These are phyloP conservation scores for Aspergillus coremiiformis DNA, from an alignment of 495 filamentous ascomycete species.

Conservation along the genomic window DNA sequence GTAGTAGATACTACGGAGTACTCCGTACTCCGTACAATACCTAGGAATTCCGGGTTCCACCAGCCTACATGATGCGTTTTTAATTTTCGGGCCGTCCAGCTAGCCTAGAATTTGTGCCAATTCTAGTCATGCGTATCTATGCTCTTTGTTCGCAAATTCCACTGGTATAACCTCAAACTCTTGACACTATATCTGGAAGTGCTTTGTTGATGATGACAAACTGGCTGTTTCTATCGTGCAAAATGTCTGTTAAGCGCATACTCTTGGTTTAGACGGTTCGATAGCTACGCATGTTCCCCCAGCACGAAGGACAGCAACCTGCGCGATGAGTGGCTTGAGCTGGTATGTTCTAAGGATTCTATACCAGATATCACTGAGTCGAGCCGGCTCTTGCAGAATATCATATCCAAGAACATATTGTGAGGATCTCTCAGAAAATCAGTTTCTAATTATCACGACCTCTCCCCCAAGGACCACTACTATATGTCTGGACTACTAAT, in stretches of 20 bases:
- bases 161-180: background rate
- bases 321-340: background rate
- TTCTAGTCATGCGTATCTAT: background rate
- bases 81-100: background rate
- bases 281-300: slow-evolving; percentile 3
- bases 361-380: background rate
- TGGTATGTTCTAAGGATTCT: background rate
- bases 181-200: background rate
- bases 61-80: too few relatives aligned
- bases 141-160: background rate
- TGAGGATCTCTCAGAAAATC: background rate
- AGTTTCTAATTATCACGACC: background rate
- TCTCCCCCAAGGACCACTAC: background rate
- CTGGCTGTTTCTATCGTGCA: background rate
- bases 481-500: background rate
- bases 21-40: too few relatives aligned
- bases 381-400: background rate
- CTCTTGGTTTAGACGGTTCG: background rate
- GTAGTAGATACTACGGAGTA: too few relatives aligned
- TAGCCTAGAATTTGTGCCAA: background rate
- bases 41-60: too few relatives aligned
- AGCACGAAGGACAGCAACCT: slow-evolving; percentile 4
- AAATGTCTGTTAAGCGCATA: background rate
- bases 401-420: background rate
- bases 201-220: slow-evolving; percentile 1